Evolutionary conservation across 768 basidiomycete genomes (phyloP).

Genomic region (Albatrellus ellisii): DNA sequence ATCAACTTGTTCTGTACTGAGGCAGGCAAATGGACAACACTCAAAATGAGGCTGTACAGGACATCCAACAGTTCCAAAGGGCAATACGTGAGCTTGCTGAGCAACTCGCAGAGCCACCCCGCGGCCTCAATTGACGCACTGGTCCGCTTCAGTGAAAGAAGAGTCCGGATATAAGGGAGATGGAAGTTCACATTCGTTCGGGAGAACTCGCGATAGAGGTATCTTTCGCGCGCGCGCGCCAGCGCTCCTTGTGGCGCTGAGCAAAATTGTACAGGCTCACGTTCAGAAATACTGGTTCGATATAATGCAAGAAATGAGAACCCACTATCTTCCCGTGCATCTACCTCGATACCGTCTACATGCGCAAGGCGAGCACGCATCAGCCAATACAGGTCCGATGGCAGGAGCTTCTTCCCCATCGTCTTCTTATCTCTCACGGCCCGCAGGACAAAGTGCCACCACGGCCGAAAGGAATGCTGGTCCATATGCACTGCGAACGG

Average conservation of each 20-base stretch:
- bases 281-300: not conserved
- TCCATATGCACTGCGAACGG: conserved; percentile 18
- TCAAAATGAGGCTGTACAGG: conserved; percentile 26
- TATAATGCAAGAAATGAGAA: not conserved
- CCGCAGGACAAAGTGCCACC: conserved; percentile 38
- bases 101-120: conserved; percentile 2
- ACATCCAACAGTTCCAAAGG: conserved; percentile 25
- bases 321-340: conserved; percentile 7
- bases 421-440: conserved; percentile 32
- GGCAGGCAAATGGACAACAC: conserved; percentile 16
- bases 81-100: conserved; percentile 16
- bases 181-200: conserved; percentile 31
- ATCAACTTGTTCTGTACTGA: conserved; percentile 23
- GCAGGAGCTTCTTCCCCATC: conserved; percentile 19
- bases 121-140: conserved; percentile 16
- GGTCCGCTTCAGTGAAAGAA: conserved; percentile 20
- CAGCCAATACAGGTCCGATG: conserved; percentile 50
- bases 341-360: not conserved
- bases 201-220: conserved; percentile 25
- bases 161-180: conserved; percentile 30
- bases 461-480: conserved; percentile 15
- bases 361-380: conserved; percentile 27
- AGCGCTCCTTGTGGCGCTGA: conserved; percentile 9
- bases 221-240: conserved; percentile 26
- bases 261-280: conserved; percentile 4